Evolutionary conservation across 345 rosid species (phyloP).

Genomic region (sweet orange (Citrus sinensis)): DVS_A1.0 CM039163.1:25641501-25642000

Average conservation of each 20-base stretch:
- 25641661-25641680: conserved; percentile 1
- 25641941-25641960: too few relatives aligned
- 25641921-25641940: too few relatives aligned
- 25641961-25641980: too few relatives aligned
- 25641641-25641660: conserved; percentile 14
- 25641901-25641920: too few relatives aligned
- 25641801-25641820: too few relatives aligned
- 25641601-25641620: neutral
- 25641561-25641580: neutral
- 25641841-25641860: too few relatives aligned
- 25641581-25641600: conserved; percentile 1
- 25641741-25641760: neutral
- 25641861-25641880: too few relatives aligned
- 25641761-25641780: neutral
- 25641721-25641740: neutral
- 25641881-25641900: too few relatives aligned
- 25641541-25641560: neutral
- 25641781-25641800: neutral
- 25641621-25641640: neutral
- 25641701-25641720: conserved; percentile 4
- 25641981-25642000: too few relatives aligned
- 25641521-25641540: neutral
- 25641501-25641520: neutral
- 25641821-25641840: too few relatives aligned
- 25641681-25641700: conserved; percentile 11